These are phyloP conservation scores for Mycena venus DNA, from an alignment of 768 basidiomycete species.

Conservation along the genomic window DNA sequence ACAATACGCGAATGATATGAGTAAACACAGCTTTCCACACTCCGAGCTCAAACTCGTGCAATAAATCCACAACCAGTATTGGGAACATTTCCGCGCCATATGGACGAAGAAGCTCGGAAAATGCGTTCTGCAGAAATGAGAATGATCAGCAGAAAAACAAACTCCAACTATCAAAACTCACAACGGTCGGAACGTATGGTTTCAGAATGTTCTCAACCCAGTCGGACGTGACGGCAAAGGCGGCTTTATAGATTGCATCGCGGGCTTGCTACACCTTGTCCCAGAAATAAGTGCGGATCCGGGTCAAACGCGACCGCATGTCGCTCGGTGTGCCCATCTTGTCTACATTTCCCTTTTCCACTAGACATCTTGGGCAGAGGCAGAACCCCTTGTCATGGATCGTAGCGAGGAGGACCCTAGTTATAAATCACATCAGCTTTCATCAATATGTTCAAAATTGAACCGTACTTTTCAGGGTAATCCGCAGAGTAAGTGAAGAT, in stretches of 20 bases:
- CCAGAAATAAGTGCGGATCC: not conserved
- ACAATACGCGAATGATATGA: slow-evolving; percentile 12
- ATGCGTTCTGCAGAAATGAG: slow-evolving; percentile 1
- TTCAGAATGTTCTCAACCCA: not conserved
- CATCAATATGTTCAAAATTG: not conserved
- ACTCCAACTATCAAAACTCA: not conserved
- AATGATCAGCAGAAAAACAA: not conserved
- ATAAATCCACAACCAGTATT: not conserved
- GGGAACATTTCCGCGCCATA: not conserved
- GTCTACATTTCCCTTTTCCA: slow-evolving; percentile 36
- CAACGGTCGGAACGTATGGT: not conserved
- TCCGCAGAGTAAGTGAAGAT: slow-evolving; percentile 54
- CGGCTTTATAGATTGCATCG: not conserved
- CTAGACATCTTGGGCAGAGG: slow-evolving; percentile 45
- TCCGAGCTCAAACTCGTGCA: slow-evolving; percentile 16
- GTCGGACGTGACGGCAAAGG: not conserved
- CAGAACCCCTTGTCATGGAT: slow-evolving; percentile 42
- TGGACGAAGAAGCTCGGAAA: not conserved
- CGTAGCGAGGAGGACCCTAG: slow-evolving; percentile 44
- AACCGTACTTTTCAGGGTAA: slow-evolving; percentile 57
- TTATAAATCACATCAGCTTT: not conserved
- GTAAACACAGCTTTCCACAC: slow-evolving; percentile 14
- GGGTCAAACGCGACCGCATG: not conserved
- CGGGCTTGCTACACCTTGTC: not conserved
- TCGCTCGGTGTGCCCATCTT: slow-evolving; percentile 39